These are phyloP conservation scores for Clonostachys rosea DNA, from an alignment of 2,329 filamentous ascomycete species.

Conservation along the genomic window DNA sequence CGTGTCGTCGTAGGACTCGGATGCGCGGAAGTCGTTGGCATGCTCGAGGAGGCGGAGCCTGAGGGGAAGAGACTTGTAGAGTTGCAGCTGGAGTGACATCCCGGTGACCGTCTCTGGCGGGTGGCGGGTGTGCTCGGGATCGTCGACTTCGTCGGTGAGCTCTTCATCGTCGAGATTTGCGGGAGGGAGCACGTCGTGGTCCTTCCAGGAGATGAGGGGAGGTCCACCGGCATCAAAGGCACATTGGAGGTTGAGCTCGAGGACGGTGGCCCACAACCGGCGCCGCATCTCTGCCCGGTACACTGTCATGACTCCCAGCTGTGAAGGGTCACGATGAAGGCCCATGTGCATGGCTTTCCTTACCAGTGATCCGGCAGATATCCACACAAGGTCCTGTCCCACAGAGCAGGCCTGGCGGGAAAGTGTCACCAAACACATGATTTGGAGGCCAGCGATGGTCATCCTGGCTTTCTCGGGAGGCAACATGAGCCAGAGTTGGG, in stretches of 20 bases:
- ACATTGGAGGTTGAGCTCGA: constrained; percentile 49
- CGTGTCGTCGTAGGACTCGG: constrained; percentile 39
- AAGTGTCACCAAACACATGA: constrained; percentile 43
- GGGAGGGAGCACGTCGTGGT: constrained; percentile 46
- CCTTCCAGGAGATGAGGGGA: constrained; percentile 36
- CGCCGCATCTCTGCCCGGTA: constrained; percentile 48
- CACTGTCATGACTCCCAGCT: constrained; percentile 36
- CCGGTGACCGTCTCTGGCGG: constrained; percentile 30
- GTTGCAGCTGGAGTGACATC: constrained; percentile 42
- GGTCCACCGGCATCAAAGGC: constrained; percentile 45
- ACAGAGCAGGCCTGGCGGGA: constrained; percentile 42
- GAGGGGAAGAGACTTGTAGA: constrained; percentile 34
- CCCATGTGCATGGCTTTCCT: constrained; percentile 54
- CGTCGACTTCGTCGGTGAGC: constrained; percentile 26
- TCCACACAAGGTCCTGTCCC: constrained; percentile 46
- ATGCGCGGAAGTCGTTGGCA: constrained; percentile 38
- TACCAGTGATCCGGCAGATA: constrained; percentile 42
- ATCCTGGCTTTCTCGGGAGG: constrained; percentile 43
- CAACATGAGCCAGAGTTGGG: constrained; percentile 42
- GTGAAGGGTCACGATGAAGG: constrained; percentile 49
- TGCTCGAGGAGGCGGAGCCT: constrained; percentile 37
- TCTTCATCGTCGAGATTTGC: constrained; percentile 47
- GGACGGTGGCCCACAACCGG: constrained; percentile 49
- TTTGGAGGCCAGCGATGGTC: constrained; percentile 43
- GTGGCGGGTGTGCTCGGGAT: not conserved